Percentiles rank a stretch among this genome's conserved stretches.
Conservation (phyloP, 73 alveolate species). For the Paramecium primaurelia region DNA sequence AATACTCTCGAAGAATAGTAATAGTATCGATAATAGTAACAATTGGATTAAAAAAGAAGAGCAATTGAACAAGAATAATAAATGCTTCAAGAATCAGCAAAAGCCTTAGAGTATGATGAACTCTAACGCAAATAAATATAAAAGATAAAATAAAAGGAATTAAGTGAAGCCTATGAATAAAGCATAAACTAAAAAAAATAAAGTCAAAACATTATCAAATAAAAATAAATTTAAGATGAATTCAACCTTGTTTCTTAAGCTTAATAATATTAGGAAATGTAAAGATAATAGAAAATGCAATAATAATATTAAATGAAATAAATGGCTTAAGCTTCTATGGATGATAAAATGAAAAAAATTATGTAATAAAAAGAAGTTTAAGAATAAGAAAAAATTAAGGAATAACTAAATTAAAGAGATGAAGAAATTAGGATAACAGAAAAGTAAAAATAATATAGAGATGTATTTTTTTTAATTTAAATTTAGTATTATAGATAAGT, state of each 20-base stretch:
- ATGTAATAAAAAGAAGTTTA: background rate
- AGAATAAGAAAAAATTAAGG: background rate
- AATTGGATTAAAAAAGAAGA: background rate
- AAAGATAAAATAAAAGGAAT: background rate
- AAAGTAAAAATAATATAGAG: background rate
- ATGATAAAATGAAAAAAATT: background rate
- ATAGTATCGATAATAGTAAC: background rate
- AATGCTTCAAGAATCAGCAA: background rate
- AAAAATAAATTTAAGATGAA: constrained; percentile 24
- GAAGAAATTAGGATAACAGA: background rate
- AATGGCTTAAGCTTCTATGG: constrained; percentile 12
- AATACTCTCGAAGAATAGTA: constrained; percentile 13
- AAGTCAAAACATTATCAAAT: background rate
- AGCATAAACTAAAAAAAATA: background rate
- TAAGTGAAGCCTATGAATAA: constrained; percentile 3
- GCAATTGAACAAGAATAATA: background rate
- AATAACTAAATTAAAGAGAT: background rate
- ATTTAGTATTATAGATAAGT: constrained; percentile 16
- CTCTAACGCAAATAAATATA: background rate
- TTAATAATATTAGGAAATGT: constrained; percentile 24
- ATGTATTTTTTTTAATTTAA: background rate
- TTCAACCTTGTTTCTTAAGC: background rate
- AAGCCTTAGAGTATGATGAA: constrained; percentile 29
- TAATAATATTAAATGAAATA: background rate
- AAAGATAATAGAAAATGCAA: background rate